Evolutionary conservation across 768 basidiomycete genomes (phyloP).

Genomic region (Lactarius indigo): DNA sequence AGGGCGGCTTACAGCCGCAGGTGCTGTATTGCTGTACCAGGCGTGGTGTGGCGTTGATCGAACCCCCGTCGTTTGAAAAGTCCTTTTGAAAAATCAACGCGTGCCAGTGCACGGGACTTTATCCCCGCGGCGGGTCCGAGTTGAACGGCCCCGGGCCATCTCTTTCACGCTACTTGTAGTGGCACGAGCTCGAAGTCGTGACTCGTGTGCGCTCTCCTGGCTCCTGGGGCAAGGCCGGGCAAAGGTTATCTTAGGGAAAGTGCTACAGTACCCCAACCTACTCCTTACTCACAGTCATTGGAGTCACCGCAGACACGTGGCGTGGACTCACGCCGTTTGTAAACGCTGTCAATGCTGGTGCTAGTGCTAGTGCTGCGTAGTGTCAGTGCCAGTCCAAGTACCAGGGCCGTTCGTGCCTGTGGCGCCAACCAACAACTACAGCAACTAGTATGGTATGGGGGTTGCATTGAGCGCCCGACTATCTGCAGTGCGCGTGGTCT

Average conservation of each 20-base stretch:
- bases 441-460: background rate
- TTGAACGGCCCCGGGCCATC: background rate
- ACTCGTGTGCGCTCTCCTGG: no score
- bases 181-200: no score
- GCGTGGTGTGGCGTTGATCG: background rate
- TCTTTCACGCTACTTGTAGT: background rate
- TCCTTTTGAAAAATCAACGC: background rate
- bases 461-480: background rate
- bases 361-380: no score
- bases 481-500: background rate
- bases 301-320: background rate
- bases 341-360: background rate
- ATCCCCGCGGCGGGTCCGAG: background rate
- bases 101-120: background rate
- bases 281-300: background rate
- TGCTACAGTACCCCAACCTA: background rate
- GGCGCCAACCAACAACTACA: background rate
- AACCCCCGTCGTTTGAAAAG: background rate
- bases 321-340: background rate
- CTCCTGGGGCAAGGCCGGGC: no score
- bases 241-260: no score
- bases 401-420: background rate
- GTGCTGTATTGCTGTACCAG: background rate
- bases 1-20: background rate
- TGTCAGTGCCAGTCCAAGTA: no score